Percentiles rank a stretch among this genome's conserved stretches.
phyloP scores from a whole-genome alignment of 208 protist genomes.

The Ichthyophonus hoferi region DNA sequence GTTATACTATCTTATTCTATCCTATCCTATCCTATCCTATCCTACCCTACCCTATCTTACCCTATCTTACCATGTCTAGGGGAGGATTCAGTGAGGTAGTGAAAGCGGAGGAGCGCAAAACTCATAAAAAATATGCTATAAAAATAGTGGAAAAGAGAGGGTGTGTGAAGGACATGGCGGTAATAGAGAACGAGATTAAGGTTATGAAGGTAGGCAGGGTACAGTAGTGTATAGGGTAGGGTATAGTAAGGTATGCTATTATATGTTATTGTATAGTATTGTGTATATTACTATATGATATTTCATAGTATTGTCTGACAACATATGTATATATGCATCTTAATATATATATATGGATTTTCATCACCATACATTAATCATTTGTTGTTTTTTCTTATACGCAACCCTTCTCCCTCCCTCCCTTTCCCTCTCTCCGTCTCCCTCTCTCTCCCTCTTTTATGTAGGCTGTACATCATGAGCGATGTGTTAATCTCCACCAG shows the following conservation, averaged over 20 bases:
- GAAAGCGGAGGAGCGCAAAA: not conserved
- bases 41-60: not conserved
- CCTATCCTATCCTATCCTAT: too few species aligned
- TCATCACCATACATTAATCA: too few species aligned
- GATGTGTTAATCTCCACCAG: constrained; percentile 36
- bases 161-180: not conserved
- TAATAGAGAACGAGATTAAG: not conserved
- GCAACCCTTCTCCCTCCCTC: not conserved
- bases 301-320: too few species aligned
- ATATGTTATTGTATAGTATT: too few species aligned
- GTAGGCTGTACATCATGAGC: constrained; percentile 59
- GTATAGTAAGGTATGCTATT: too few species aligned
- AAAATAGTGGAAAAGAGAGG: not conserved
- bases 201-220: not conserved
- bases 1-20: too few species aligned
- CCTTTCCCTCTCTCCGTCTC: not conserved
- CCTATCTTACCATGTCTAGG: not conserved
- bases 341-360: too few species aligned
- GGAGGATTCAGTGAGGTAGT: not conserved
- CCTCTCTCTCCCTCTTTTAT: constrained; percentile 39
- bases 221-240: too few species aligned
- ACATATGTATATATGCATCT: too few species aligned
- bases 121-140: not conserved
- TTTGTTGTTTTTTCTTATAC: too few species aligned
- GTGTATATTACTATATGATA: too few species aligned